These are phyloP conservation scores for Zasmidium citrigriseum DNA, from an alignment of 2,329 filamentous ascomycete species.

Conservation along the genomic window DNA sequence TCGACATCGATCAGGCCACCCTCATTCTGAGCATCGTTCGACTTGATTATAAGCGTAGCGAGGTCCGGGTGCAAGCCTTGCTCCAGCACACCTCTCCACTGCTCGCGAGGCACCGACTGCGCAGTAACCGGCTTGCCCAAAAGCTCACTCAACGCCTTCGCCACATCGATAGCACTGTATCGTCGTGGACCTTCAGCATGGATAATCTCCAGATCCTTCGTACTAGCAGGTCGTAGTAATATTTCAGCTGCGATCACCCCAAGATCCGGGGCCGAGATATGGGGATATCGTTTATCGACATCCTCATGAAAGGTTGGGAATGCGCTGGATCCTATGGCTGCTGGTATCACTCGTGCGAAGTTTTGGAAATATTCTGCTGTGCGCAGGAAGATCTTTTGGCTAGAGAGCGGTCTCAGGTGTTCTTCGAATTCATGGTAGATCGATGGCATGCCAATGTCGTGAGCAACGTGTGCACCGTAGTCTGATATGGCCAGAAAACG, in stretches of 20 bases:
- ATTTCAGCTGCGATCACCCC: background rate
- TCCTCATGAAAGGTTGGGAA: background rate
- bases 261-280: background rate
- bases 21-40: background rate
- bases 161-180: background rate
- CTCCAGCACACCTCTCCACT: background rate
- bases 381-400: background rate
- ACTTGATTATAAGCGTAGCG: background rate
- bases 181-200: background rate
- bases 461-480: background rate
- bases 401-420: background rate
- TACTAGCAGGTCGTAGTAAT: background rate
- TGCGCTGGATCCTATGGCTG: background rate
- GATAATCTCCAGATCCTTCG: background rate
- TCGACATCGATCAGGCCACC: background rate
- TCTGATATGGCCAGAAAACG: background rate
- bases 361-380: background rate
- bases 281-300: background rate
- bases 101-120: background rate
- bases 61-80: background rate
- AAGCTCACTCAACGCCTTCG: background rate
- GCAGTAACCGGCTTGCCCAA: background rate
- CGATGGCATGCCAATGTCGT: background rate
- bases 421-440: background rate
- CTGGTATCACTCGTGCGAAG: background rate